Percentiles rank a stretch among this genome's conserved stretches.
Conservation (phyloP, 2,329 filamentous ascomycete species). For the Fusarium liriodendri region DNA sequence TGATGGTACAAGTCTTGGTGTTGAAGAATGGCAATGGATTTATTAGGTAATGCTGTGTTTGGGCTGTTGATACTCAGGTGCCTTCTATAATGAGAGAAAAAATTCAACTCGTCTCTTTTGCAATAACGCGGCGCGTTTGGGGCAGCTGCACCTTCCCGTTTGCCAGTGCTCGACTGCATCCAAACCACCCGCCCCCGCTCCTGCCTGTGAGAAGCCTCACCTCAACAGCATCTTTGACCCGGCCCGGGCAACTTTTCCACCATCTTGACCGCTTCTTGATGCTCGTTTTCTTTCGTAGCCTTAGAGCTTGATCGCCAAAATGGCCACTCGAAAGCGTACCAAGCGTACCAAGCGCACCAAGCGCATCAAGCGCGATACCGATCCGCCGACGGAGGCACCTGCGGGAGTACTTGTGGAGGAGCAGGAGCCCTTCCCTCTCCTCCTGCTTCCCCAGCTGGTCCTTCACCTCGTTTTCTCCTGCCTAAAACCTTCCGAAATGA, state of each 20-base stretch:
- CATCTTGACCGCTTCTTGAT: no score
- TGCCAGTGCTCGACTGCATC: neutral
- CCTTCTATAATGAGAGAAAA: neutral
- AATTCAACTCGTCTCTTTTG: neutral
- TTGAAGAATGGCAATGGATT: neutral
- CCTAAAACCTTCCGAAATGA: neutral
- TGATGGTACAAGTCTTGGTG: neutral
- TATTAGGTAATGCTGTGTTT: neutral
- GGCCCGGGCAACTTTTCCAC: neutral
- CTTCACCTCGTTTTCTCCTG: neutral
- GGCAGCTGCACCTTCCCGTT: neutral
- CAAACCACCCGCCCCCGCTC: neutral
- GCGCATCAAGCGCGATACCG: neutral
- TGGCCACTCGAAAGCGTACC: neutral
- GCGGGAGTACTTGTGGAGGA: neutral
- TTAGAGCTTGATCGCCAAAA: neutral
- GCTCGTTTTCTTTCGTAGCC: neutral
- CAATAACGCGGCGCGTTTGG: neutral
- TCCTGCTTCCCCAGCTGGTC: neutral
- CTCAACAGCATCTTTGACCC: neutral
- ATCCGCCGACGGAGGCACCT: neutral
- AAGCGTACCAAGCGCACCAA: neutral
- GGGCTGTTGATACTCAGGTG: neutral
- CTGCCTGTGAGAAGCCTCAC: neutral
- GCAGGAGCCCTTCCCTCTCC: neutral